phyloP scores from a whole-genome alignment of 169 alveolate genomes.

The Neospora caninum region DNA sequence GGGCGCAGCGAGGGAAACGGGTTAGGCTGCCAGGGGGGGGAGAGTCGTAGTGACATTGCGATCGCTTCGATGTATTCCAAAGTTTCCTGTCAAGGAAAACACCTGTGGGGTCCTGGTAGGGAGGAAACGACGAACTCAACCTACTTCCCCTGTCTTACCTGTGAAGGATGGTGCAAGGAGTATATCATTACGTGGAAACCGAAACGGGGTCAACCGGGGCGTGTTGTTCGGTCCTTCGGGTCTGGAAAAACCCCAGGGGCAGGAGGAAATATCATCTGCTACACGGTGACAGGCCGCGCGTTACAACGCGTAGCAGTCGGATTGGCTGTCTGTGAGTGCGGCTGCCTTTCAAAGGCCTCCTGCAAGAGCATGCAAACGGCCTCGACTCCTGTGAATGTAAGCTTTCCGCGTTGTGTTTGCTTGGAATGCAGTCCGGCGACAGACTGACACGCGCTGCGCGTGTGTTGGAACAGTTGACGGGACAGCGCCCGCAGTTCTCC shows the following conservation, averaged over 20 bases:
- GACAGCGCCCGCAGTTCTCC: constrained; percentile 98
- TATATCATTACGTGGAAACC: too few relatives aligned
- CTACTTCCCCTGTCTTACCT: too few relatives aligned
- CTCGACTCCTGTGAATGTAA: background rate
- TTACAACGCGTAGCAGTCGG: too few relatives aligned
- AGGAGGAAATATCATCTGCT: too few relatives aligned
- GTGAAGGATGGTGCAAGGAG: too few relatives aligned
- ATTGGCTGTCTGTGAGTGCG: too few relatives aligned
- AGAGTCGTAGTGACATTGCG: background rate
- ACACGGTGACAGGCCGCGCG: too few relatives aligned
- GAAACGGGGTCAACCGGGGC: too few relatives aligned
- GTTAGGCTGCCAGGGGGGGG: background rate
- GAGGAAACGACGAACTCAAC: background rate
- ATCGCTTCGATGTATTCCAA: background rate
- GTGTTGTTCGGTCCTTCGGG: too few relatives aligned
- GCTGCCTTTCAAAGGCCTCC: too few relatives aligned
- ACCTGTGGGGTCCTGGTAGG: background rate
- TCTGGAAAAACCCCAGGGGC: too few relatives aligned
- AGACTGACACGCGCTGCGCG: constrained; percentile 99
- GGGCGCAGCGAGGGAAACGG: background rate
- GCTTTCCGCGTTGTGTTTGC: background rate
- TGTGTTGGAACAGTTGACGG: constrained; percentile 98
- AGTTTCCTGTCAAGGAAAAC: background rate
- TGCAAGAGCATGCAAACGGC: too few relatives aligned
- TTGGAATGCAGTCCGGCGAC: constrained; percentile 93